A percentile compares a stretch with the other conserved stretches of the same genome.
phyloP scores from a whole-genome alignment of 2,329 filamentous ascomycete species.

The Emmonsia crescens region DNA sequence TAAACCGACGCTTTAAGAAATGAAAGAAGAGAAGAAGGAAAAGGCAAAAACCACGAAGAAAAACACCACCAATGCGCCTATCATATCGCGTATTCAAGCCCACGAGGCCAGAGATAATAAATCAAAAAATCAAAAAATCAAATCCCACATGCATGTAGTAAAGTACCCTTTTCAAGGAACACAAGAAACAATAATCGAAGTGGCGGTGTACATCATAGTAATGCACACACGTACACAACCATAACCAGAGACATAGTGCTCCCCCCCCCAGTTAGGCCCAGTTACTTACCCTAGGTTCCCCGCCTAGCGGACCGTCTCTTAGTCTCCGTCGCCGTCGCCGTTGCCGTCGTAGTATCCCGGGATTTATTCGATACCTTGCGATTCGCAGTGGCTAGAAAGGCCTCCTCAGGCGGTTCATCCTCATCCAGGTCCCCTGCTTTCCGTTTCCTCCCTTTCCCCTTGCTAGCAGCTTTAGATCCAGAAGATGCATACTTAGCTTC shows the following conservation, averaged over 20 bases:
- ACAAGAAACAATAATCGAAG: not conserved
- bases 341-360: constrained; percentile 23
- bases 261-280: not conserved
- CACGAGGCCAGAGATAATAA: not conserved
- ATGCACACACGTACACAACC: not conserved
- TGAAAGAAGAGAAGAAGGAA: not conserved
- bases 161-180: not conserved
- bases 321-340: constrained; percentile 21
- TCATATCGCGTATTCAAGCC: not conserved
- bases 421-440: constrained; percentile 40
- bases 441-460: constrained; percentile 37
- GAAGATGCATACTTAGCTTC: constrained; percentile 60
- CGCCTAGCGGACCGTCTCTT: constrained; percentile 12
- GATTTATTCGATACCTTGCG: constrained; percentile 8
- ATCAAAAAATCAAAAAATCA: not conserved
- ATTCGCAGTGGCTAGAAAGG: constrained; percentile 32
- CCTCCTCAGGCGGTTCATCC: constrained; percentile 52
- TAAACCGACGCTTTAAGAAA: not conserved
- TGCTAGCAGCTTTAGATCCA: constrained; percentile 20
- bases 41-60: not conserved
- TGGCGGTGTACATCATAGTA: constrained; percentile 1
- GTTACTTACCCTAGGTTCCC: not conserved
- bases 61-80: not conserved
- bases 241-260: not conserved
- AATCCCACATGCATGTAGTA: not conserved